phyloP scores from a whole-genome alignment of 352 stramenopile genomes.

The Pythium utonaiense region DNA sequence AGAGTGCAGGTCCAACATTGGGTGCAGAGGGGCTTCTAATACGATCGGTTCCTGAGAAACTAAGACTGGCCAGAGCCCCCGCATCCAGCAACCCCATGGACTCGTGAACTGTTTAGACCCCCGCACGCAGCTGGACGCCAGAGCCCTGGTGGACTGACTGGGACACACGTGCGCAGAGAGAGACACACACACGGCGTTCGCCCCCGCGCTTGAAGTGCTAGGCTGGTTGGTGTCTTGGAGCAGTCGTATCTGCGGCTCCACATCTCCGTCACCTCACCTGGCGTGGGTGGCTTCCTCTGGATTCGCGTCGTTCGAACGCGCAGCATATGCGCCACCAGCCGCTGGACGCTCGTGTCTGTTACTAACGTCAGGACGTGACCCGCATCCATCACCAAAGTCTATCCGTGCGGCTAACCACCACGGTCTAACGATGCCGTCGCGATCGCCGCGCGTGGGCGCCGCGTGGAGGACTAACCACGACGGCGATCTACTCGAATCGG shows the following conservation, averaged over 20 bases:
- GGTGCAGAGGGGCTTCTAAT: constrained; percentile 1
- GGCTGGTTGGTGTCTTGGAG: no score
- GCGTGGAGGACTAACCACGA: not conserved
- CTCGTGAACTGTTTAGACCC: not conserved
- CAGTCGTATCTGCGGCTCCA: not conserved
- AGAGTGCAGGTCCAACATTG: not conserved
- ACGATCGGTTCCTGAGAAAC: not conserved
- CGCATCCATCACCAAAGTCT: no score
- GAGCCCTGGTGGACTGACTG: not conserved
- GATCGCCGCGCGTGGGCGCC: not conserved
- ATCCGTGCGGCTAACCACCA: no score
- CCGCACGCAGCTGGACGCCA: not conserved
- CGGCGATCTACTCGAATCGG: constrained; percentile 8
- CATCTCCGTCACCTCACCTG: not conserved
- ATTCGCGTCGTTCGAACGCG: not conserved
- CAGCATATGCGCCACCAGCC: constrained; percentile 1
- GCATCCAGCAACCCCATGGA: constrained; percentile 3
- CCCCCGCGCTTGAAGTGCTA: not conserved
- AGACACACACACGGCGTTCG: not conserved
- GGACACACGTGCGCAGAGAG: not conserved
- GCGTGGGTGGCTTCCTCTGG: not conserved
- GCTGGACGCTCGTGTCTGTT: constrained; percentile 1
- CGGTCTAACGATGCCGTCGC: not conserved
- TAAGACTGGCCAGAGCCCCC: not conserved
- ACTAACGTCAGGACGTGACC: constrained; percentile 1